Conservation (phyloP, 2,329 filamentous ascomycete species). For the Arthrobotrys conoides region DNA sequence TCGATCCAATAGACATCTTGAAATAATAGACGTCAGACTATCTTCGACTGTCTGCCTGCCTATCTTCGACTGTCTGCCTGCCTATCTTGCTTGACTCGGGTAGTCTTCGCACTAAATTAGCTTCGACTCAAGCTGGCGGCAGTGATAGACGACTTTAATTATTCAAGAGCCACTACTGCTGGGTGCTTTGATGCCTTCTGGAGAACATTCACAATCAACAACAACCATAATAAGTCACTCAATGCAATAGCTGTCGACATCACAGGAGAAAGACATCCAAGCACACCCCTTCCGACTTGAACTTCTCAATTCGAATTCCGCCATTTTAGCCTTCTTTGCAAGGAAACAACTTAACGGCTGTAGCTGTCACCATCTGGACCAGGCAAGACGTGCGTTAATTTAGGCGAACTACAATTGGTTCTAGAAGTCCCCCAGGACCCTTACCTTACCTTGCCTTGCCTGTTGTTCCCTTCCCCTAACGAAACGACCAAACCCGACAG, state of each 20-base stretch:
- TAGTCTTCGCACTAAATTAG: constrained; percentile 20
- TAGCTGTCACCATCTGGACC: constrained; percentile 52
- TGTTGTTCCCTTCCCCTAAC: constrained; percentile 6
- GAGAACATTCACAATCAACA: neutral
- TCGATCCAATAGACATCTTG: neutral
- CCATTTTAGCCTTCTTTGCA: constrained; percentile 38
- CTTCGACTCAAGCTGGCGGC: constrained; percentile 14
- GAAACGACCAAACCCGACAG: constrained; percentile 39
- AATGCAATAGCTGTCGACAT: too few species aligned
- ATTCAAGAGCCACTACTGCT: too few species aligned
- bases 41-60: constrained; percentile 34
- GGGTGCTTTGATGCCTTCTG: too few species aligned
- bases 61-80: constrained; percentile 21
- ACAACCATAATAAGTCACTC: neutral
- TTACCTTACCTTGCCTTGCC: too few species aligned
- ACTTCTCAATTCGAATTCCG: neutral
- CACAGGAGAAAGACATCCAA: neutral
- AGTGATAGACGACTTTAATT: constrained; percentile 9
- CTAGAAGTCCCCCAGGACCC: constrained; percentile 45
- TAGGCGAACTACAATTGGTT: constrained; percentile 54
- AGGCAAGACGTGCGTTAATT: constrained; percentile 46
- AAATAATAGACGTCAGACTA: neutral
- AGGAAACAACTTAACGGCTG: constrained; percentile 36
- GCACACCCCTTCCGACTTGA: neutral
- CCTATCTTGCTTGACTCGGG: constrained; percentile 43